Percentiles rank a stretch among this genome's conserved stretches.
Evolutionary conservation across 495 filamentous ascomycete genomes (phyloP).

Genomic region (Neurospora sp.): DNA sequence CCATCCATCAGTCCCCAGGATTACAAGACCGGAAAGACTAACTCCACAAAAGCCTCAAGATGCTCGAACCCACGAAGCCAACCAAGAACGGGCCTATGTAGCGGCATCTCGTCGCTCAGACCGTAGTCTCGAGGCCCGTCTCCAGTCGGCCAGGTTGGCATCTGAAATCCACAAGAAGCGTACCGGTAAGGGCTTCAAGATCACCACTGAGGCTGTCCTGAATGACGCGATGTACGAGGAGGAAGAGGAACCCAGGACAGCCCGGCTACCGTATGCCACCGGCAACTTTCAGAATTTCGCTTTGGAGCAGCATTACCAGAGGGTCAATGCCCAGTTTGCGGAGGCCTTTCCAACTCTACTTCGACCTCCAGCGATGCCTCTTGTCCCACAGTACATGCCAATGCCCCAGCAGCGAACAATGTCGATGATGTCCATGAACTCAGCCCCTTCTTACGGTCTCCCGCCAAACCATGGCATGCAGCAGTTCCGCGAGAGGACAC

Average conservation of each 20-base stretch:
- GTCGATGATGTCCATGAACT: neutral
- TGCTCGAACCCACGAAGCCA: constrained; percentile 67
- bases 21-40: neutral
- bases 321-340: constrained; percentile 39
- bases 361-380: constrained; percentile 5
- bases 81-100: constrained; percentile 91
- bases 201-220: constrained; percentile 79
- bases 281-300: constrained; percentile 45
- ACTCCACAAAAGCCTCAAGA: neutral
- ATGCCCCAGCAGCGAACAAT: constrained; percentile 3
- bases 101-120: constrained; percentile 89
- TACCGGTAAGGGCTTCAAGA: constrained; percentile 73
- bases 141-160: constrained; percentile 79
- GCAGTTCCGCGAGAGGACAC: neutral
- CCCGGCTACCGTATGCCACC: constrained; percentile 44
- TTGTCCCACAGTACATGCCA: constrained; percentile 3
- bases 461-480: constrained; percentile 5
- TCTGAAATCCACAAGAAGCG: constrained; percentile 85
- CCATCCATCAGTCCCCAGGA: neutral
- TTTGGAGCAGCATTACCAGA: constrained; percentile 44
- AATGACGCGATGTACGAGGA: constrained; percentile 98
- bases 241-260: constrained; percentile 60
- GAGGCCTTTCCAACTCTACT: constrained; percentile 21
- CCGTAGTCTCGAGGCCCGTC: constrained; percentile 76
- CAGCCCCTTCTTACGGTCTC: neutral